A percentile compares a stretch with the other conserved stretches of the same genome.
Evolutionary conservation across 495 filamentous ascomycete genomes (phyloP).

Genomic region (Pseudoneurospora amorphoporcata): DNA sequence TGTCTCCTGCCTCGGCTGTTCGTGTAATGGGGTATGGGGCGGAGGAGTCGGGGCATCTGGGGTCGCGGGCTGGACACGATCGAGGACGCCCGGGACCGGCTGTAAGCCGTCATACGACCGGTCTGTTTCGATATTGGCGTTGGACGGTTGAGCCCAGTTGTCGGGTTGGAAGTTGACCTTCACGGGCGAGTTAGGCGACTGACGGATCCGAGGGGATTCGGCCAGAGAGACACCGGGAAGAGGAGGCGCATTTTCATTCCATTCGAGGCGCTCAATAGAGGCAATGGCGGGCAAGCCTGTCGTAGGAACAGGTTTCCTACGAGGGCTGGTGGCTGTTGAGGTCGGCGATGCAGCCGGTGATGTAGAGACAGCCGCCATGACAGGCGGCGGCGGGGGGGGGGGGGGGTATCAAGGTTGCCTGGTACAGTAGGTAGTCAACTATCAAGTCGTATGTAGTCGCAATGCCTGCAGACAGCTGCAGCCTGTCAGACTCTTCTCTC

Average conservation of each 20-base stretch:
- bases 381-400: too few relatives aligned
- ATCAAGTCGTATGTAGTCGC: background rate
- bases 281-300: conserved; percentile 12
- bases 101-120: conserved; percentile 4
- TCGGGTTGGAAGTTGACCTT: conserved; percentile 32
- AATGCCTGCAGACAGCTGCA: background rate
- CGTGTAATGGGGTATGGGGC: conserved; percentile 24
- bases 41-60: conserved; percentile 29
- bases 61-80: conserved; percentile 25
- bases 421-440: background rate
- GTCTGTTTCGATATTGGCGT: conserved; percentile 30
- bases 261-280: conserved; percentile 23
- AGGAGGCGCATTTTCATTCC: conserved; percentile 22
- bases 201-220: conserved; percentile 26
- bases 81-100: conserved; percentile 2
- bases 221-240: conserved; percentile 17
- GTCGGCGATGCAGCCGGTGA: conserved; percentile 23
- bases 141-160: conserved; percentile 32
- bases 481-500: background rate
- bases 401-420: background rate
- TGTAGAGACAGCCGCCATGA: conserved; percentile 37
- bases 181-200: conserved; percentile 31
- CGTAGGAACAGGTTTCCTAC: conserved; percentile 32
- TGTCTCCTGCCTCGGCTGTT: conserved; percentile 6
- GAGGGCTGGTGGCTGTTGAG: conserved; percentile 28